Base-by-base conservation (phyloP, 139 green algal genomes). In the Asterochloris sp. region DNA sequence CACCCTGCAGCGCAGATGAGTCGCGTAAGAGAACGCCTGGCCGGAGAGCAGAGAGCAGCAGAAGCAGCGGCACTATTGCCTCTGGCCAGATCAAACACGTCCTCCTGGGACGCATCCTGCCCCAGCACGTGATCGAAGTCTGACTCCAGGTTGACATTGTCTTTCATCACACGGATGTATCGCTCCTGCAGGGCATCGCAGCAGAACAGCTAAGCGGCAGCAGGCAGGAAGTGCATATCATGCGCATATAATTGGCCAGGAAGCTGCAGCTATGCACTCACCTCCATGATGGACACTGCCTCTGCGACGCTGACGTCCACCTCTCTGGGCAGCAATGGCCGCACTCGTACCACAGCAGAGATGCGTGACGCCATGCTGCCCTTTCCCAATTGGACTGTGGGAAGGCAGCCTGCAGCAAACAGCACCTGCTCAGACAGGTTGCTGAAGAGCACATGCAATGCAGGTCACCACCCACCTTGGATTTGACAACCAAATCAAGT, bases 241-340 rank as follows among this genome's bases (percentile, higher is more conserved):
- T 21, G 13, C 17, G 60, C 11, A 69, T 6, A 9, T 64, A 73
- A 13, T 24, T 64, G 6, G 67, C 15, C 24, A 29, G 24, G 38
- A 54, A 54, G 38, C 38, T 54, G 38, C 38, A 54, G 38, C 38
- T 54, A 6, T 54, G 38, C 38, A 54, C 77, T 84, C 29, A 89
- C 87, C 78, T 82, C 83, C 11, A 86, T 26, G 0, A 86, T 81
- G 17, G 89, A 86, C n/a, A 89, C 85, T 63, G 88, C 84, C 54
- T 86, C 77, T 29, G 91, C 84, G 62, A 69, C 87, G 69, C 76
- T 80, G 23, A 69, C 60, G n/a, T 78, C 67, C 23, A 90, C 76
- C 82, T 93, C 90, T 9, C 89, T 78, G 1, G 90, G 79, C 10
- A 91, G 76, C n/a, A 85, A 75, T 10, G 90, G 90, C 61, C 90